Conservation (phyloP, 2,329 filamentous ascomycete species). For the Aspergillus piperis region DNA sequence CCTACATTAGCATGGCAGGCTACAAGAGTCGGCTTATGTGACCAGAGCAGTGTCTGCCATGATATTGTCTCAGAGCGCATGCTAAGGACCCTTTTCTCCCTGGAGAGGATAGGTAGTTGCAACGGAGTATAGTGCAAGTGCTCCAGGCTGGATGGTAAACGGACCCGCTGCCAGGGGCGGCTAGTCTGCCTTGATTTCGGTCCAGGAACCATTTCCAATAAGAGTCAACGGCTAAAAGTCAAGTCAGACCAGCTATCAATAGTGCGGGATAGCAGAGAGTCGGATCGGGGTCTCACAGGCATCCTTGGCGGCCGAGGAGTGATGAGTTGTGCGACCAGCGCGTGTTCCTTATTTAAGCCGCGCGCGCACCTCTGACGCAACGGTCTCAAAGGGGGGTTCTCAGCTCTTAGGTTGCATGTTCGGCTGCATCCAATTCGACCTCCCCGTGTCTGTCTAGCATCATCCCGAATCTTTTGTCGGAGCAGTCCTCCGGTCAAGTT, state of each 20-base stretch:
- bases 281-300: background rate
- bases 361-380: conserved; percentile 6
- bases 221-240: background rate
- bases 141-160: background rate
- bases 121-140: background rate
- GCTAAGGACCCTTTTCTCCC: background rate
- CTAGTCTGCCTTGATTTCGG: background rate
- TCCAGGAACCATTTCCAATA: background rate
- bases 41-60: too few species aligned
- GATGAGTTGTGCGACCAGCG: background rate
- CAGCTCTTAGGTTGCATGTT: background rate
- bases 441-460: background rate
- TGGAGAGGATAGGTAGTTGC: too few species aligned
- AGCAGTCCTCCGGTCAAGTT: background rate
- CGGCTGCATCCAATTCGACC: background rate
- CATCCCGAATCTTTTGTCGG: background rate
- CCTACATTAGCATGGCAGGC: too few species aligned
- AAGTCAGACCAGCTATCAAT: background rate
- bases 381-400: background rate
- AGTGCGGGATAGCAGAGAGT: background rate
- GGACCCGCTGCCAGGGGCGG: conserved; percentile 1
- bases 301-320: background rate
- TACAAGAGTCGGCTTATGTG: too few species aligned
- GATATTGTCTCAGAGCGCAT: too few species aligned
- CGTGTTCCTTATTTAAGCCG: conserved; percentile 8